Evolutionary conservation across 176 grass and related monocot genomes (phyloP).

Genomic region (Musa acuminata): DNA sequence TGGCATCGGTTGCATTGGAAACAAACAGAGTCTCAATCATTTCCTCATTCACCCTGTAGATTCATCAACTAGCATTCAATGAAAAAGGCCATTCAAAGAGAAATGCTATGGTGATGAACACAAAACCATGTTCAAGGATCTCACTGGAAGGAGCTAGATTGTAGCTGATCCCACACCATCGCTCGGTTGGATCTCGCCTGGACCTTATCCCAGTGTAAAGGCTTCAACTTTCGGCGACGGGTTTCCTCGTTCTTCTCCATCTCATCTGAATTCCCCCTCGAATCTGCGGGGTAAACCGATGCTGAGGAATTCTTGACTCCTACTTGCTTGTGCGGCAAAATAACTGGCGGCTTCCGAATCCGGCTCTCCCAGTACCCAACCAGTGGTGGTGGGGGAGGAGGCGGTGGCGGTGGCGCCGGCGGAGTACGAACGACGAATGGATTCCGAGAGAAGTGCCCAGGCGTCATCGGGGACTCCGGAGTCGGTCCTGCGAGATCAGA

Average conservation of each 20-base stretch:
- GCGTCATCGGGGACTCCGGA: neutral
- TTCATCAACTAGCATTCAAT: constrained; percentile 10
- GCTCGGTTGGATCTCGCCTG: neutral
- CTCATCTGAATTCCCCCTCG: neutral
- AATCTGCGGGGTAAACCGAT: neutral
- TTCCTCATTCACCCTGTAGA: constrained; percentile 82
- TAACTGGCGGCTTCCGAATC: constrained; percentile 24
- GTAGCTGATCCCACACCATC: neutral
- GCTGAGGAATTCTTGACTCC: constrained; percentile 28
- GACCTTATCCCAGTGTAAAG: constrained; percentile 1
- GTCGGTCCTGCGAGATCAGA: neutral
- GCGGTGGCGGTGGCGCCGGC: constrained; percentile 17
- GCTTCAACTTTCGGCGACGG: neutral
- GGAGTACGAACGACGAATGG: neutral
- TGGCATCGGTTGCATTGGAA: constrained; percentile 47
- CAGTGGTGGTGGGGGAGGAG: constrained; percentile 12
- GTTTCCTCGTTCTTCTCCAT: neutral
- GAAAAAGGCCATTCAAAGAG: neutral
- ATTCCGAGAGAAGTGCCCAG: neutral
- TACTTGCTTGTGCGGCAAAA: neutral
- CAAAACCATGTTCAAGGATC: too few relatives aligned
- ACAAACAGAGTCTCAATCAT: constrained; percentile 99
- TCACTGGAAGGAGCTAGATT: neutral
- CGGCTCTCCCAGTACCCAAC: constrained; percentile 37
- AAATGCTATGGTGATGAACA: too few relatives aligned